Base-by-base conservation (phyloP, 257 asterid genomes). In the Asclepias syriaca region DNA sequence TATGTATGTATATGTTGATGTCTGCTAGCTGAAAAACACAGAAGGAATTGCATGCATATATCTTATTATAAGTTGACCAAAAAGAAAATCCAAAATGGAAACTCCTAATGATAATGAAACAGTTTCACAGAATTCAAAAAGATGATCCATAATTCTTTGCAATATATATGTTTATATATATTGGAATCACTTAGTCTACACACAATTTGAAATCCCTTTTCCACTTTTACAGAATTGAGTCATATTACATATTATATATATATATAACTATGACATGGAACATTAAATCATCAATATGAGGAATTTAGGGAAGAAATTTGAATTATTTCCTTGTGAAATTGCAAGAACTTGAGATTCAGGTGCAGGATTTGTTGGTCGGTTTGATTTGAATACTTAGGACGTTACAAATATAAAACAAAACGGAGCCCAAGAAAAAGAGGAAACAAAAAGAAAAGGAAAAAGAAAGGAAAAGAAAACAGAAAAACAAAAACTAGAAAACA, bases 131-230 rank as follows among this genome's bases (percentile, higher is more conserved):
- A 79, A 74, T 74, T 77, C 77, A 48, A 74, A 69, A 75, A 68
- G 63, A 65, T 21, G 27, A 34, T 19, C 59, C 59, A 54, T 14
- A 12, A 12, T 34, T 61, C 21, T 15, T 15, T 50, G 55, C 16
- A 50, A 50, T 50, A 51, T 51, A 34, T 4, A 34, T 34, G 3
- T 4, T 1, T 34, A 34, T 34, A 34, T 34, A 34, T 34, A 53
- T 48, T 53, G 46, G 81, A 69, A 56, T 79, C 73, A 51, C 80
- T 79, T 74, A 73, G 68, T 68, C 71, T 69, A 61, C 76, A 72
- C 73, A 77, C 77, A 79, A 79, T 71, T 76, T 73, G 72, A 74
- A 37, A 68, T 59, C 46, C 74, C 64, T 72, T 51, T 64, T 61
- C 22, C 14, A 2, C 39, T 2, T 29, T 29, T 29, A 29, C 3